phyloP scores from a whole-genome alignment of 441 rosid genomes.

The Mallotus repandus region DNA sequence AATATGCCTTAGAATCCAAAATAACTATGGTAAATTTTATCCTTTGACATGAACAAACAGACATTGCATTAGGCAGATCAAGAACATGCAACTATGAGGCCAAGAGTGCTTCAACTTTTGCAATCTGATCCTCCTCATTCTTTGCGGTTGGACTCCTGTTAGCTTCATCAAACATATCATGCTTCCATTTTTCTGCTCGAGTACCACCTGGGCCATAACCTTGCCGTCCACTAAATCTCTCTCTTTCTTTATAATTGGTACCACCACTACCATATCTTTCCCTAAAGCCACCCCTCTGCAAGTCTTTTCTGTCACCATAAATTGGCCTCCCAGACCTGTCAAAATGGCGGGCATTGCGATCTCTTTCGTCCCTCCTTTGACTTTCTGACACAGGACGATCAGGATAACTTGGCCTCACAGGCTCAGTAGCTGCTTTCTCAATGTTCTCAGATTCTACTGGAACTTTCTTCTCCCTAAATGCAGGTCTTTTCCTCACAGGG shows the following conservation, averaged over 20 bases:
- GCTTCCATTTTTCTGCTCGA: conserved; percentile 80
- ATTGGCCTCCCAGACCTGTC: conserved; percentile 49
- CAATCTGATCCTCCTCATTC: conserved; percentile 89
- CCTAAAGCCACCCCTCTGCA: conserved; percentile 37
- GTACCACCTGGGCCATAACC: conserved; percentile 38
- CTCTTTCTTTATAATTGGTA: conserved; percentile 47
- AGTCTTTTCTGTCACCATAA: conserved; percentile 47
- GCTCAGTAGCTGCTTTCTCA: conserved; percentile 36
- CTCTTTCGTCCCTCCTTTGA: conserved; percentile 60
- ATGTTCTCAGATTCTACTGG: conserved; percentile 39
- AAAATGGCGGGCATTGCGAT: conserved; percentile 31
- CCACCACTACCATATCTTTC: conserved; percentile 43
- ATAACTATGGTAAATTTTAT: neutral
- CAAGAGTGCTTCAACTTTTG: conserved; percentile 82
- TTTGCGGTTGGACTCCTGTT: conserved; percentile 58
- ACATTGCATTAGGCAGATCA: neutral
- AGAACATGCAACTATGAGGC: conserved; percentile 40
- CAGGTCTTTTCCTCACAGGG: conserved; percentile 47
- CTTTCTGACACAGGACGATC: conserved; percentile 21
- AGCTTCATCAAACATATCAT: conserved; percentile 80
- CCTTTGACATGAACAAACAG: neutral
- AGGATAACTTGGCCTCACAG: conserved; percentile 31
- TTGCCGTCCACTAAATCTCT: conserved; percentile 49
- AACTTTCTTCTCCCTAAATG: no score
- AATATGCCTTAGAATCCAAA: neutral